phyloP scores from a whole-genome alignment of 306 rosid genomes.

The Inga leiocalycina region DNA sequence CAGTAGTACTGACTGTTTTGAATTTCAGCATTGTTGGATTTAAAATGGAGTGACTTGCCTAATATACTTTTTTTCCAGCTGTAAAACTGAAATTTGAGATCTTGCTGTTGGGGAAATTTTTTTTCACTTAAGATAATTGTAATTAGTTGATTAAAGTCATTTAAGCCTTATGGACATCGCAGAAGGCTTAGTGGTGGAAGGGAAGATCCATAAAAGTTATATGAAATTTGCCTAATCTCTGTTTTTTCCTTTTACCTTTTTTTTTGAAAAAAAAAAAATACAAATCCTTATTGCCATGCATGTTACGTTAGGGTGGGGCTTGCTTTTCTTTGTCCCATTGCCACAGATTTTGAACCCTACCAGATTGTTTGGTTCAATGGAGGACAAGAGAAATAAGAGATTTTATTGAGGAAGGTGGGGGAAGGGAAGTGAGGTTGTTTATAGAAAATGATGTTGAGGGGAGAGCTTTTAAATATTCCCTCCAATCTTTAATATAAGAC shows the following conservation, averaged over 20 bases:
- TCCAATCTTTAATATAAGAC: accelerated
- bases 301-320: not conserved
- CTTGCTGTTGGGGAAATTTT: not conserved
- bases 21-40: too few relatives aligned
- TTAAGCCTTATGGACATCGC: not conserved
- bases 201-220: not conserved
- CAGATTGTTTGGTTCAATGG: not conserved
- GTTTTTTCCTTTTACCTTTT: not conserved
- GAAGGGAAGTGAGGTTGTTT: too few relatives aligned
- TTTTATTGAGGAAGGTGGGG: too few relatives aligned
- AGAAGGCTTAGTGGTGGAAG: not conserved
- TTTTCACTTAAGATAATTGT: not conserved
- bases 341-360: not conserved
- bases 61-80: not conserved
- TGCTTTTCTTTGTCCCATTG: not conserved
- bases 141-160: not conserved
- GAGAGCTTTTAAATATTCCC: too few relatives aligned
- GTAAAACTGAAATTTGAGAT: not conserved
- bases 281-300: not conserved
- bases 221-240: not conserved
- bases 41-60: not conserved
- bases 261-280: not conserved
- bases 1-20: too few relatives aligned
- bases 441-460: not conserved
- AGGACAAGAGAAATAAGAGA: not conserved